Conservation (phyloP, 495 filamentous ascomycete genomes). For the Penicillium lividum region DNA sequence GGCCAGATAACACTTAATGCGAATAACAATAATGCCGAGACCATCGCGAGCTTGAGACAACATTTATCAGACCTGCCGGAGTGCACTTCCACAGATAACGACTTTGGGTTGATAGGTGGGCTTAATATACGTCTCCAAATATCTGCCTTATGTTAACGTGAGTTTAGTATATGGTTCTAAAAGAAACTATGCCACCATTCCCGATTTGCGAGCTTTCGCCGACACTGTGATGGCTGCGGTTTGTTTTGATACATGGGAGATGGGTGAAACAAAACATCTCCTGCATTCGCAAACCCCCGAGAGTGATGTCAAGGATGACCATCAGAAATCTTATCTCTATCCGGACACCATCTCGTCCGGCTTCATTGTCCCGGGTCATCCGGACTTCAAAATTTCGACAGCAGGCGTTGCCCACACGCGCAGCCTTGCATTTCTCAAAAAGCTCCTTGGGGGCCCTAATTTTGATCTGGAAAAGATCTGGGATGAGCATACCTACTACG, state of each 20-base stretch:
- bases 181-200: background rate
- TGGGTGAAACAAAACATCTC: background rate
- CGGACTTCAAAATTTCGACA: slow-evolving; percentile 13
- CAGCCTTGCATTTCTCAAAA: slow-evolving; percentile 22
- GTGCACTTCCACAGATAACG: background rate
- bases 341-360: background rate
- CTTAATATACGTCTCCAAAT: background rate
- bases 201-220: background rate
- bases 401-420: slow-evolving; percentile 25
- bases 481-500: slow-evolving; percentile 49
- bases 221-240: background rate
- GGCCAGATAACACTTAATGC: slow-evolving; percentile 28
- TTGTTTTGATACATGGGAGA: background rate
- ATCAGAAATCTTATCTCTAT: slow-evolving; percentile 47
- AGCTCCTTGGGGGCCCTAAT: slow-evolving; percentile 27
- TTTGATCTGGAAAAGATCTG: slow-evolving; percentile 57
- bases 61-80: background rate
- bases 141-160: too few species aligned
- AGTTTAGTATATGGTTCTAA: background rate
- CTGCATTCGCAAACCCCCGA: background rate
- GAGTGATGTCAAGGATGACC: slow-evolving; percentile 30
- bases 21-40: background rate
- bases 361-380: slow-evolving; percentile 10
- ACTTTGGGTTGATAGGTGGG: background rate
- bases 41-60: background rate